A percentile compares a stretch with the other conserved stretches of the same genome.
Conservation (phyloP, 169 alveolate species). For the Eimeria falciformis region DNA sequence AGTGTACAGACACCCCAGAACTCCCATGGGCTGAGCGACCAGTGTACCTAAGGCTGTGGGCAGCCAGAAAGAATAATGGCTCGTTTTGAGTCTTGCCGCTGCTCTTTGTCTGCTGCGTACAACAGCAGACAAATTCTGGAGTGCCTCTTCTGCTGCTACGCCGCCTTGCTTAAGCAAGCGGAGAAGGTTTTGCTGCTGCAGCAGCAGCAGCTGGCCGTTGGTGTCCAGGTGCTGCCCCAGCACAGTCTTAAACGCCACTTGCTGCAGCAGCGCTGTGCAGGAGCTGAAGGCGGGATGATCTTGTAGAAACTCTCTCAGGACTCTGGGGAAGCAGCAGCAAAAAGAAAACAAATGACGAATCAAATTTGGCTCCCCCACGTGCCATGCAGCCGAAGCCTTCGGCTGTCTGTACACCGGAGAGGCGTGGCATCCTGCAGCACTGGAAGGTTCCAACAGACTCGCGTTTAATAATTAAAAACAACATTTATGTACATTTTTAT, state of each 20-base stretch:
- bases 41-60: slow-evolving; percentile 80
- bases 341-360: background rate
- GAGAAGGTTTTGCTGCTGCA: slow-evolving; percentile 52
- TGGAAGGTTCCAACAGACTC: no score
- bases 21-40: no score
- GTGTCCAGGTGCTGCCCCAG: slow-evolving; percentile 82
- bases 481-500: no score
- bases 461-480: no score
- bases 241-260: slow-evolving; percentile 72
- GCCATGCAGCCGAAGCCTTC: no score
- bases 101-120: slow-evolving; percentile 40
- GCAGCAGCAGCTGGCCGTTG: slow-evolving; percentile 57
- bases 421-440: background rate
- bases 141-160: slow-evolving; percentile 11
- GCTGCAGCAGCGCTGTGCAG: slow-evolving; percentile 61
- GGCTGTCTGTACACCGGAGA: background rate
- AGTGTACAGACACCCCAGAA: no score
- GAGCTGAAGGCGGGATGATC: slow-evolving; percentile 28
- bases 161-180: slow-evolving; percentile 10
- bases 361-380: background rate
- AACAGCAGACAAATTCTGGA: slow-evolving; percentile 52
- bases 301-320: slow-evolving; percentile 63
- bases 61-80: slow-evolving; percentile 80
- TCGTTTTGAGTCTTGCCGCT: slow-evolving; percentile 78
- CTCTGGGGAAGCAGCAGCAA: slow-evolving; percentile 44